These are phyloP conservation scores for Bretschneidera sinensis DNA, from an alignment of 345 rosid genomes.

Conservation along the genomic window DNA sequence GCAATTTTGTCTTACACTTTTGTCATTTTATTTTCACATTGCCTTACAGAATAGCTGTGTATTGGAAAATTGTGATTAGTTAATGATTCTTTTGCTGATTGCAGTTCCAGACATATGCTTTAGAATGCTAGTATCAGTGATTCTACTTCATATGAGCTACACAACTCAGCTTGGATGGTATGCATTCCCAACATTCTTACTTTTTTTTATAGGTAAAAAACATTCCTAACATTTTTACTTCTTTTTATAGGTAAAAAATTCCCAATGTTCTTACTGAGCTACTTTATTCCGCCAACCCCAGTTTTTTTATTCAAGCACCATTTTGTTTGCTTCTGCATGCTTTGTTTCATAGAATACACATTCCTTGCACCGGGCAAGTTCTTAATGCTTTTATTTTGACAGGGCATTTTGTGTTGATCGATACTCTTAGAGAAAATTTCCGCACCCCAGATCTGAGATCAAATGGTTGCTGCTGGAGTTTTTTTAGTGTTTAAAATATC, in stretches of 20 bases:
- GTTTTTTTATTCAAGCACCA: no score
- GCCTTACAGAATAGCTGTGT: neutral
- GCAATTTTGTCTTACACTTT: no score
- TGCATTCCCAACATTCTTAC: neutral
- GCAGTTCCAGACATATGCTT: constrained; percentile 48
- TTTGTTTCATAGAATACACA: no score
- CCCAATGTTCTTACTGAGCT: neutral
- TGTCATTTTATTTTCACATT: neutral
- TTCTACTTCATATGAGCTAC: constrained; percentile 6
- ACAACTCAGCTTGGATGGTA: constrained; percentile 12
- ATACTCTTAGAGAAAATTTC: neutral
- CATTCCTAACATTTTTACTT: no score
- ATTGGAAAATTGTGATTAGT: neutral
- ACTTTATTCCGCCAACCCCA: neutral
- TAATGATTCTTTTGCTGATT: neutral
- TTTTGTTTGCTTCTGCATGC: no score
- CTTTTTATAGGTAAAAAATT: no score
- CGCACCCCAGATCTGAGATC: neutral
- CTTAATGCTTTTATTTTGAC: neutral
- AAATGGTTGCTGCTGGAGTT: neutral
- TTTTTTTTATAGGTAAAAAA: no score
- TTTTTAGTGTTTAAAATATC: neutral
- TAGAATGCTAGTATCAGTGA: constrained; percentile 37
- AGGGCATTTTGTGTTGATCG: neutral
- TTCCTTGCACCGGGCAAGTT: neutral